Base-by-base conservation (phyloP, 768 basidiomycete genomes). In the Serendipita sp. region DNA sequence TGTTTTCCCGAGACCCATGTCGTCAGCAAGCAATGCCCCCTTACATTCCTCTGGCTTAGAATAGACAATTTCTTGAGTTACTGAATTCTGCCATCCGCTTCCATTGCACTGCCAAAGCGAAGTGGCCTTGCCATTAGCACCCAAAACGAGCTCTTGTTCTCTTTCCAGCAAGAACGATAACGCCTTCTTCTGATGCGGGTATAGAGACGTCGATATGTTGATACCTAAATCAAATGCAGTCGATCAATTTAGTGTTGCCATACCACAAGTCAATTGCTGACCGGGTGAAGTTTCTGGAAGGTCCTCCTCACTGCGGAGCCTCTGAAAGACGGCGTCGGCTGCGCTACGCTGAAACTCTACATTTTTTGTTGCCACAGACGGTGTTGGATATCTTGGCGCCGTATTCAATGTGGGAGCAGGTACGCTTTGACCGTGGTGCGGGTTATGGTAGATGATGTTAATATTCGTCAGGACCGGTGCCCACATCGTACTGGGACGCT, bases 131-230 rank as follows among this genome's bases (percentile, higher is more conserved):
- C 87, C 88, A 73, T 82, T 79, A 48, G 74, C 69, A 43, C 78
- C 77, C 37, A 74, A 72, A 66, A 64, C 65, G 48, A 66, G 63
- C 74, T 91, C 88, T 66, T 83, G 80, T 73, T 88, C 85, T 71
- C 96, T 82, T 70, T 96, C 91, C 18, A 97, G 79, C 60, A 99
- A 77, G 74, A 99, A 99, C 1, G 95, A 92, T 18, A 99, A 79
- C 27, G 95, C 96, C 73, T 95, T 95, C 76, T 93, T 95, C 76
- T 99, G 96, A 78, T 99, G 96, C 18, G 95, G 91, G 75, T 98
- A 99, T 5, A 99, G 77, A 53, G 76, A 79, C 23, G 96, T 96
- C 43, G 86, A 87, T 63, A 99, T 83, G 64, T 74, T 70, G 0
- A 73, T 71, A 23, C 75, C 74, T 75, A 66, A 60, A 18, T 34